These are phyloP conservation scores for Clarkia xantiana DNA, from an alignment of 345 rosid species.

Conservation along the genomic window DNA sequence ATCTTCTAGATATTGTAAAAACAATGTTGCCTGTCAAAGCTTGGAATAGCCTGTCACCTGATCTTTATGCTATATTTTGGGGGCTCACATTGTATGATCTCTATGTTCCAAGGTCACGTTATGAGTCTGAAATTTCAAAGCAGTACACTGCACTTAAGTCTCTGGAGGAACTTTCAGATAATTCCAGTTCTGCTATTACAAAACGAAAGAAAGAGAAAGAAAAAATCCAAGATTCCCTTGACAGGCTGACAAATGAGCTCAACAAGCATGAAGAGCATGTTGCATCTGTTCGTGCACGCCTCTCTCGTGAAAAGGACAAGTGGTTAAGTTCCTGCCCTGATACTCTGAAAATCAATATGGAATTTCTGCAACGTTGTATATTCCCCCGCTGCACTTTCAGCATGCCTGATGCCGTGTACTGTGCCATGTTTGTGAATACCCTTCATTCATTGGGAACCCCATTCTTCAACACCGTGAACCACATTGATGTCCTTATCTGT, in stretches of 20 bases:
- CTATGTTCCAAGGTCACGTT: slow-evolving; percentile 86
- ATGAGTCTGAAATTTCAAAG: slow-evolving; percentile 87
- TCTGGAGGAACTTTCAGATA: slow-evolving; percentile 86
- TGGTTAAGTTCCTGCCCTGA: slow-evolving; percentile 99
- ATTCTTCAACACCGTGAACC: slow-evolving; percentile 95
- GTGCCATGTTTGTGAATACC: slow-evolving; percentile 95
- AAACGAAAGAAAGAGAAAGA: slow-evolving; percentile 99
- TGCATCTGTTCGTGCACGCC: slow-evolving; percentile 78
- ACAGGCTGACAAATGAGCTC: slow-evolving; percentile 75
- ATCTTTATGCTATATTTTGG: slow-evolving; percentile 94
- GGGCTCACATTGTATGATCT: slow-evolving; percentile 97
- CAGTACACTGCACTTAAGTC: slow-evolving; percentile 92
- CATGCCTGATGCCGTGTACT: slow-evolving; percentile 98
- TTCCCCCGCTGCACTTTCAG: slow-evolving; percentile 99
- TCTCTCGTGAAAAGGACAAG: slow-evolving; percentile 84
- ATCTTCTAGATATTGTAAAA: slow-evolving; percentile 76
- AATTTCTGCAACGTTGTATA: slow-evolving; percentile 96
- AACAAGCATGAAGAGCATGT: slow-evolving; percentile 88
- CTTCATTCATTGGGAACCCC: slow-evolving; percentile 99
- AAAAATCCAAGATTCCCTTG: slow-evolving; percentile 96
- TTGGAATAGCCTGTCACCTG: slow-evolving; percentile 99
- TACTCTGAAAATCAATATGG: slow-evolving; percentile 96
- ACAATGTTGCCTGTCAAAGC: slow-evolving; percentile 89
- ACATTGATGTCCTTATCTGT: slow-evolving; percentile 93
- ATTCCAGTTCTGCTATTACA: slow-evolving; percentile 84